Base-by-base conservation (phyloP, 225 moss, liverwort and hornwort genomes). In the Bryum argenteum region DNA sequence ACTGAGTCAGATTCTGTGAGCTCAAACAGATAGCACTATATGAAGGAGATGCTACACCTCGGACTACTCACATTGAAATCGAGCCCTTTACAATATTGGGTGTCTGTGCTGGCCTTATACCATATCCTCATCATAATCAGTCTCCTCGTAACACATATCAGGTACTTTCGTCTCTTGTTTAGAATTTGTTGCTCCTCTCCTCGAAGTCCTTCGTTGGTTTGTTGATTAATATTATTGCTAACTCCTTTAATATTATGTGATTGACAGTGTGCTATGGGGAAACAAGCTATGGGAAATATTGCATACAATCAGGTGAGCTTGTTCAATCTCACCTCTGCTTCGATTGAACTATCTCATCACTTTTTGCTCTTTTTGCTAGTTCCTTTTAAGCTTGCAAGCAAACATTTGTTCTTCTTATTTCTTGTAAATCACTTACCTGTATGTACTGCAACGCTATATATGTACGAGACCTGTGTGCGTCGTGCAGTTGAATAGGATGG, bases 241-340 rank as follows among this genome's bases (percentile, higher is more conserved):
- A 83, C 20, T 73, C 37, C 48, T 56, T 65, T 45, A 54, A 5
- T 11, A 66, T 70, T 8, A 53, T 77, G 54, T 75, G 66, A 23
- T 63, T 84, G 66, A 65, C 86, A 98, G 97, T 98, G 97, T 80
- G 97, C 97, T 76, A 98, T 98, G 97, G 97, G 97, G 48, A 98
- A 98, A 81, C 97, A 98, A 78, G 97, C 97, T 23, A 98, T 98
- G 97, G 97, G 97, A 58, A 98, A 98, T 61, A 94, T 98, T 70
- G 97, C 97, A 33, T 98, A 90, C 75, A 98, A 98, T 84, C 97
- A 98, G 91, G 97, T 91, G 44, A 82, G 75, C 12, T 58, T n/a
- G 28, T 78, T 19, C 16, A 51, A 63, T n/a, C 17, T 47, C 58
- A 77, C 19, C 38, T 7, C 52, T 69, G 14, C n/a, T 57, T 65